Percentiles rank a stretch among this genome's conserved stretches.
These are phyloP conservation scores for Candida silvatica DNA, from an alignment of 805 yeast species.

Conservation along the genomic window DNA sequence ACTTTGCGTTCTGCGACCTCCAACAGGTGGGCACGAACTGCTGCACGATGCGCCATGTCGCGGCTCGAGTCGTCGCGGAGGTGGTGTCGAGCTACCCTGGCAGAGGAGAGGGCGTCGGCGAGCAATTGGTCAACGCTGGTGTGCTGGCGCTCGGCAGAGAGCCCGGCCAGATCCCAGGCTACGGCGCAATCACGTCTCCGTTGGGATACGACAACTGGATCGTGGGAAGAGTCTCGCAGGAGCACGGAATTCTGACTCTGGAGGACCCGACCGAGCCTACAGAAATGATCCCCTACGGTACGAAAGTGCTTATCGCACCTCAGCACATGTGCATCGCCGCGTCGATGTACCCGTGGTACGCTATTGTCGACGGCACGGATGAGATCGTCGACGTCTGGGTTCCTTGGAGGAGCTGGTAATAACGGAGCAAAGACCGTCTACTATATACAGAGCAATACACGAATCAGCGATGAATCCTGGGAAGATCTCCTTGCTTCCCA, in stretches of 20 bases:
- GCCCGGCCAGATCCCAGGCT: conserved; percentile 49
- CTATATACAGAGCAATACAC: too few relatives aligned
- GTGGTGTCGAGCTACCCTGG: conserved; percentile 51
- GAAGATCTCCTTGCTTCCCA: too few relatives aligned
- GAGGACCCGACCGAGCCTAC: conserved; percentile 19
- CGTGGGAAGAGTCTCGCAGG: conserved; percentile 63
- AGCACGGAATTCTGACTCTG: conserved; percentile 68
- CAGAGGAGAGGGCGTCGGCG: conserved; percentile 45
- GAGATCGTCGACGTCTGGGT: conserved; percentile 22
- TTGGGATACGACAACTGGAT: conserved; percentile 44
- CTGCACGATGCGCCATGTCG: conserved; percentile 34
- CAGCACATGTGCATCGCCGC: conserved; percentile 74
- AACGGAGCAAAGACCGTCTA: too few relatives aligned
- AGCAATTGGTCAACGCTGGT: conserved; percentile 62
- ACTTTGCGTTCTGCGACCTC: conserved; percentile 62
- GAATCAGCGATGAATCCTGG: too few relatives aligned
- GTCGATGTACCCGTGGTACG: conserved; percentile 50
- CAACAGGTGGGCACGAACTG: conserved; percentile 72
- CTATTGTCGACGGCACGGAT: conserved; percentile 39
- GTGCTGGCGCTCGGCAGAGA: conserved; percentile 65
- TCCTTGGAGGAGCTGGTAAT: conserved; percentile 17
- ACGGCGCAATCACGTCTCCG: conserved; percentile 34
- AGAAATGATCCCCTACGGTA: conserved; percentile 42
- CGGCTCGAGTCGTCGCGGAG: conserved; percentile 48
- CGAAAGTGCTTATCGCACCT: conserved; percentile 47